These are phyloP conservation scores for Blastobotrys terrestris DNA, from an alignment of 805 yeast genomes.

Conservation along the genomic window DNA sequence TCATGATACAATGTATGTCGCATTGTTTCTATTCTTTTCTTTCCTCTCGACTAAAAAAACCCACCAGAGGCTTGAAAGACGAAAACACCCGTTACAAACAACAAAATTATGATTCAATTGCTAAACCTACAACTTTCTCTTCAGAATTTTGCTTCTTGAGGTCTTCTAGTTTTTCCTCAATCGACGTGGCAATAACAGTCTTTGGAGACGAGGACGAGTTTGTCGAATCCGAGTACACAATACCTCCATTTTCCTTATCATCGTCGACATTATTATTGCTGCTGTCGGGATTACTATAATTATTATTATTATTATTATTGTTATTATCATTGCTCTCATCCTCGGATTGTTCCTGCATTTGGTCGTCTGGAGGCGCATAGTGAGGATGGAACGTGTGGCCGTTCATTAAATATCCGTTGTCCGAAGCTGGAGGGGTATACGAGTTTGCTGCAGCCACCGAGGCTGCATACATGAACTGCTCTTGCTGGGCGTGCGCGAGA, in stretches of 20 bases:
- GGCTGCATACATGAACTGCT: constrained; percentile 28
- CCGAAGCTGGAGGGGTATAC: neutral
- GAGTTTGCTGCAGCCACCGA: constrained; percentile 16
- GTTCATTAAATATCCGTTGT: neutral
- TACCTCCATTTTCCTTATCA: constrained; percentile 1
- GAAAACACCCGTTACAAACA: no score
- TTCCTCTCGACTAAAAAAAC: neutral
- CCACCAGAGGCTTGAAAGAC: no score
- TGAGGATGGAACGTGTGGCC: neutral
- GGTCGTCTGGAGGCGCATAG: neutral
- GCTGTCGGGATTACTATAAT: neutral
- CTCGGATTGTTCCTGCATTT: neutral
- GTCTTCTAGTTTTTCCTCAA: neutral
- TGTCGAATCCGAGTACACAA: neutral
- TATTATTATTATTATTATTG: neutral
- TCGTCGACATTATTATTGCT: constrained; percentile 1
- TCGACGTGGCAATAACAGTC: neutral
- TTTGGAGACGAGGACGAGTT: neutral
- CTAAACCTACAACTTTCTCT: neutral
- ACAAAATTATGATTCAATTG: neutral
- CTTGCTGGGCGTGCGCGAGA: constrained; percentile 65
- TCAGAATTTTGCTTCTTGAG: neutral
- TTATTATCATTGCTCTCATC: neutral
- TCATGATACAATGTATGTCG: neutral
- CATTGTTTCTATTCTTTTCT: neutral